Conservation (phyloP, 75 land plant genomes). For the Selaginella tamariscina region DNA sequence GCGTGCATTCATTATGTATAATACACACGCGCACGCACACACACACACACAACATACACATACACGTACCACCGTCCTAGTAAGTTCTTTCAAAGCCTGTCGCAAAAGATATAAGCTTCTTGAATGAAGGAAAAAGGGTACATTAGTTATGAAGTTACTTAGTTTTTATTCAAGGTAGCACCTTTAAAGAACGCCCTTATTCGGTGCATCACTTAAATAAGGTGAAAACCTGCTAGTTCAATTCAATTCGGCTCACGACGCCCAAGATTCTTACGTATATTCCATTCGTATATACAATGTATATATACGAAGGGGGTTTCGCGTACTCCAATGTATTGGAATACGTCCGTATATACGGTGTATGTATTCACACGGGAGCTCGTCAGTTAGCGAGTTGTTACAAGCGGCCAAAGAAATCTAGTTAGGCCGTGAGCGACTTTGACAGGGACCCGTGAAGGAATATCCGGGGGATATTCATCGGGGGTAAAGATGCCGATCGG, state of each 20-base stretch:
- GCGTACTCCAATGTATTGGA: not conserved
- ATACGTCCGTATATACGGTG: not conserved
- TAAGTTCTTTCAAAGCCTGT: no score
- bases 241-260: not conserved
- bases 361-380: not conserved
- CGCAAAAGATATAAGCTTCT: no score
- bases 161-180: no score
- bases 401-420: conserved; percentile 1
- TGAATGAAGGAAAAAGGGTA: no score
- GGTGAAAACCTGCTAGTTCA: not conserved
- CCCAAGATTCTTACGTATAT: not conserved
- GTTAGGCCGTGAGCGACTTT: not conserved
- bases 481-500: no score
- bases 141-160: no score
- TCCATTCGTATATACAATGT: no score
- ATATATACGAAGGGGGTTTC: no score
- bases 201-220: not conserved
- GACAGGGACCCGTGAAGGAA: not conserved
- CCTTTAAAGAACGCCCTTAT: not conserved
- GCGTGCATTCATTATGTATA: no score
- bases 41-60: no score
- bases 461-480: not conserved
- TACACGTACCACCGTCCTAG: no score
- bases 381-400: not conserved
- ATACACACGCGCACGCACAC: no score